Percentiles rank a stretch among this genome's conserved stretches.
Evolutionary conservation across 331 rosid species (phyloP).

Genomic region (Malus hybrid): DNA sequence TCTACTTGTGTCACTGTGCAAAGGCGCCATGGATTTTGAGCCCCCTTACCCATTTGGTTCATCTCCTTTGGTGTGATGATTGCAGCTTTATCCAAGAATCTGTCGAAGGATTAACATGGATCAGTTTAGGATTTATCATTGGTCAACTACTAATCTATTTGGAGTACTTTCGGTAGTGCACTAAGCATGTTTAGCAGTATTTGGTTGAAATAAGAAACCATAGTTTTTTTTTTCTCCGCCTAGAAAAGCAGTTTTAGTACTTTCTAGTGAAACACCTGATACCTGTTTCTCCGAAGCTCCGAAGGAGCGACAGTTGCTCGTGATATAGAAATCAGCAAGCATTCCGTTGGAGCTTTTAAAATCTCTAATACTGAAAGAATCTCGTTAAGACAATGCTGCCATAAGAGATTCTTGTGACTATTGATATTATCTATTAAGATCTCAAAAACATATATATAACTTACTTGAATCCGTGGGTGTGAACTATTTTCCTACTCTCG

Average conservation of each 20-base stretch:
- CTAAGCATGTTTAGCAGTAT: not conserved
- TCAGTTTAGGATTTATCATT: not conserved
- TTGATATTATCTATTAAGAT: not conserved
- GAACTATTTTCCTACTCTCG: conserved; percentile 51
- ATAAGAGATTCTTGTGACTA: not conserved
- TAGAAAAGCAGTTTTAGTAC: too few relatives aligned
- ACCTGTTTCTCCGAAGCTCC: too few relatives aligned
- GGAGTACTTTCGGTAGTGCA: not conserved
- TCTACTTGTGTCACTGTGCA: conserved; percentile 75
- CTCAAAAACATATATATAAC: not conserved
- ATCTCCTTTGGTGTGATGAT: conserved; percentile 27
- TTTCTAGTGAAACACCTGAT: too few relatives aligned
- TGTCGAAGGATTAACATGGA: conserved; percentile 7
- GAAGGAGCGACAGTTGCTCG: too few relatives aligned
- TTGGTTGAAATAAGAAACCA: too few relatives aligned
- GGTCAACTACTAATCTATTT: not conserved
- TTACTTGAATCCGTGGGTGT: conserved; percentile 65
- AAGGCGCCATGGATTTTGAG: conserved; percentile 50
- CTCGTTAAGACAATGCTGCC: not conserved
- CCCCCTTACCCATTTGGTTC: conserved; percentile 4
- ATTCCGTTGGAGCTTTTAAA: too few relatives aligned
- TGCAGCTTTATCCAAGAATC: conserved; percentile 82
- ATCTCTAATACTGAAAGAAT: not conserved
- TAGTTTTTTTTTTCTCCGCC: too few relatives aligned
- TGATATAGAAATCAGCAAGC: too few relatives aligned